Conservation (phyloP, 1,139 yeast species). For the Debaryomyces robertsiae region DNA sequence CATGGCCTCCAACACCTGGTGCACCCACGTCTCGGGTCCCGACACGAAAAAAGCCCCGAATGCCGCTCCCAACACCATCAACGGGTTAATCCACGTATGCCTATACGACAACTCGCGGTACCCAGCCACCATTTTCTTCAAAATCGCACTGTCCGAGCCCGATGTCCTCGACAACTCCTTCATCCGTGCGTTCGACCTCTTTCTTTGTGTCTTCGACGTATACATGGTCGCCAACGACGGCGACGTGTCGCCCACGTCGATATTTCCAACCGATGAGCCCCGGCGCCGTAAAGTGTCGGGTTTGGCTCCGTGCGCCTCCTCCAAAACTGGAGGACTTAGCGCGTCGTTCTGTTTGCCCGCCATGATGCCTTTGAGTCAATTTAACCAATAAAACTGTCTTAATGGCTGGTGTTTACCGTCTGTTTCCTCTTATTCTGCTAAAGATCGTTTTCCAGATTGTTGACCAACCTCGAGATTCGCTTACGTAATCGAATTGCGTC, state of each 20-base stretch:
- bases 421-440: no score
- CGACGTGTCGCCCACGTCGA: conserved; percentile 60
- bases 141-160: conserved; percentile 43
- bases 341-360: background rate
- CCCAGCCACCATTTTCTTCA: conserved; percentile 53
- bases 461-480: no score
- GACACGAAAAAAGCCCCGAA: conserved; percentile 45
- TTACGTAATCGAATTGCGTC: no score
- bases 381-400: background rate
- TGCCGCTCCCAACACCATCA: conserved; percentile 45
- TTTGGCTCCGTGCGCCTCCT: conserved; percentile 1
- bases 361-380: conserved; percentile 1
- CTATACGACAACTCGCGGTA: conserved; percentile 64
- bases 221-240: conserved; percentile 54
- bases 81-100: conserved; percentile 81
- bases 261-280: conserved; percentile 59
- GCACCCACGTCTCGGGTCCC: conserved; percentile 57
- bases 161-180: conserved; percentile 30
- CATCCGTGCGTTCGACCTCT: conserved; percentile 37
- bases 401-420: background rate
- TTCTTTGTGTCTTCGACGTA: conserved; percentile 36
- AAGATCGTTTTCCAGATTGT: no score
- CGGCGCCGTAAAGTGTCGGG: conserved; percentile 35
- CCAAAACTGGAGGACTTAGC: background rate
- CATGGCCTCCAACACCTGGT: conserved; percentile 62